Conservation (phyloP, 116 monocot species). For the Dioscorea cayenensis region DNA sequence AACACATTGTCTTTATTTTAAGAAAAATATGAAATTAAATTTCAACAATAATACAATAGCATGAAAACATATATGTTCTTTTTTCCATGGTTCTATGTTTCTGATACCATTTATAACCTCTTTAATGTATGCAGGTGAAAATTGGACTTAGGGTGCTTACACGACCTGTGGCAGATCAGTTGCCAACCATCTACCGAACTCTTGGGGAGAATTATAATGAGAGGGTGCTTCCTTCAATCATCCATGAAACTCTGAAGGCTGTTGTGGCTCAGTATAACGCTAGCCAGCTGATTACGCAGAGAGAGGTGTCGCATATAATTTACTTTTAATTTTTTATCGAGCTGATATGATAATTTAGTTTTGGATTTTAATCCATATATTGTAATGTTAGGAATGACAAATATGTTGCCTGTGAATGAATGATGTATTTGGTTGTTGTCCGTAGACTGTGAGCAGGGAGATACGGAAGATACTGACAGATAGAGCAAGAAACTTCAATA, state of each 20-base stretch:
- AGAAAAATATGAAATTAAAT: too few relatives aligned
- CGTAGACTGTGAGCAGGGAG: constrained; percentile 91
- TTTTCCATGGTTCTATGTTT: background rate
- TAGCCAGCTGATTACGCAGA: constrained; percentile 91
- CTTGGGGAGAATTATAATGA: constrained; percentile 96
- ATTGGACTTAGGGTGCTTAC: constrained; percentile 94
- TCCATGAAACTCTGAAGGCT: constrained; percentile 94
- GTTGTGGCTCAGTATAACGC: constrained; percentile 97
- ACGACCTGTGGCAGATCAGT: constrained; percentile 58
- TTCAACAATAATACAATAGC: too few relatives aligned
- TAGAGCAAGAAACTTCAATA: constrained; percentile 84
- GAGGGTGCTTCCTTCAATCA: constrained; percentile 92
- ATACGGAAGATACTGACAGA: constrained; percentile 85
- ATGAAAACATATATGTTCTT: too few relatives aligned
- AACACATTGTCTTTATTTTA: too few relatives aligned
- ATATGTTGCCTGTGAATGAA: background rate
- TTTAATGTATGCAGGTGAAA: constrained; percentile 47
- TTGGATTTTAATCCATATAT: too few relatives aligned
- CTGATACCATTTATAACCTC: background rate
- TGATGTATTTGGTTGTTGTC: background rate
- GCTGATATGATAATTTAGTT: too few relatives aligned
- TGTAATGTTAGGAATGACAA: too few relatives aligned
- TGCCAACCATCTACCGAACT: constrained; percentile 72
- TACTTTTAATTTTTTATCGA: background rate
- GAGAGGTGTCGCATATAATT: constrained; percentile 53